Evolutionary conservation across 805 yeast genomes (phyloP), one percentile per base, ranked within the genome.

Genomic region (Torulaspora microellipsoides): DNA sequence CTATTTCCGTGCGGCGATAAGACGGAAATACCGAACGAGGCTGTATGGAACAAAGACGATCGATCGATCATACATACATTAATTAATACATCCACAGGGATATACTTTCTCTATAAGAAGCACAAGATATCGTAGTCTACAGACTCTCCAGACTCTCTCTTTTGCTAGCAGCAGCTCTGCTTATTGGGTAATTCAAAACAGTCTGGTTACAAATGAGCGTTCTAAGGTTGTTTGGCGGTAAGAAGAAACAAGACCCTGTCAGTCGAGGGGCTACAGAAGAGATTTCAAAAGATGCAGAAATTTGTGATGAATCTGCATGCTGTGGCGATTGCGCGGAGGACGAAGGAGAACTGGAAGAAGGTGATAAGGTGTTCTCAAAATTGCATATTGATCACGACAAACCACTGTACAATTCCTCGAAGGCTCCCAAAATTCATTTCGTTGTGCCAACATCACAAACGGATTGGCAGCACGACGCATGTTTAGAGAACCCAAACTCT

Each of bases 391-490:
- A 64, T 38, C 51, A 54, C 43, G 70, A 55, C 15, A 57, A 51
- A 17, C 74, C 75, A 6, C 68, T 89, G 25, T 88, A 85, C 78
- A 81, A 83, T 46, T 72, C 90, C 5, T 80, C 95, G 0, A 75
- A 74, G 49, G 80, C 85, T 1, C 80, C 79, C 34, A 82, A 80
- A 2, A 58, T 83, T 17, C 97, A 90, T 53, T 68, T 88, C 15
- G 66, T 91, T 28, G 81, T 90, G 0, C 84, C 96, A 2, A 89
- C 97, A 0, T 95, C 93, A 9, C 80, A 81, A 52, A 60, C 76
- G 0, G 95, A 91, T 64, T 91, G 99, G 99, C 69, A 66, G 12
- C 91, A 78, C 48, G 85, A 85, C 56, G 86, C 95, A 2, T 70
- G 73, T 8, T 36, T 20, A 14, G 68, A 62, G 27, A 76, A 73